Percentiles rank a stretch among this genome's conserved stretches.
Evolutionary conservation across 2,329 filamentous ascomycete genomes (phyloP).

Genomic region (Epicoccum nigrum): DNA sequence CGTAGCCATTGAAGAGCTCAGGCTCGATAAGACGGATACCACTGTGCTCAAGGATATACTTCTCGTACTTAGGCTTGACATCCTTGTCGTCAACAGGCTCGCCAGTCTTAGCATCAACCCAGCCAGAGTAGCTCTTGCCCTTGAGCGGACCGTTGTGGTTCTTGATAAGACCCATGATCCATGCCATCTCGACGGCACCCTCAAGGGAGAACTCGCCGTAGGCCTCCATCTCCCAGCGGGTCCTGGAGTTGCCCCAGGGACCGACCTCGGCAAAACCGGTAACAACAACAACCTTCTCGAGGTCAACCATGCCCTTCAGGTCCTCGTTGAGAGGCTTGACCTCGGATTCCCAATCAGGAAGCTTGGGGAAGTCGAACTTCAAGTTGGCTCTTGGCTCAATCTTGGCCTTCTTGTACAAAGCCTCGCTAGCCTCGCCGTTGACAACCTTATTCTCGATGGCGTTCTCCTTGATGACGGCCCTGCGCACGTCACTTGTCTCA

Average conservation of each 20-base stretch:
- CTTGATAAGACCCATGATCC: slow-evolving; percentile 99
- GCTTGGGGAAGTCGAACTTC: slow-evolving; percentile 91
- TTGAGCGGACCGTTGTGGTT: slow-evolving; percentile 97
- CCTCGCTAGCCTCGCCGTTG: slow-evolving; percentile 91
- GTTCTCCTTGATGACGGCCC: slow-evolving; percentile 93
- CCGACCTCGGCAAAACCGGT: slow-evolving; percentile 96
- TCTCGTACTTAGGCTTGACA: slow-evolving; percentile 96
- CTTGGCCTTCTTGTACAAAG: slow-evolving; percentile 91
- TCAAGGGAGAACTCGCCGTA: slow-evolving; percentile 96
- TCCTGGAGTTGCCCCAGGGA: slow-evolving; percentile 98
- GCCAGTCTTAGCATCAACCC: slow-evolving; percentile 92
- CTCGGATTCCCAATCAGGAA: slow-evolving; percentile 91
- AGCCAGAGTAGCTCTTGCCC: slow-evolving; percentile 94
- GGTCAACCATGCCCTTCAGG: slow-evolving; percentile 97
- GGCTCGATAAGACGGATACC: slow-evolving; percentile 98
- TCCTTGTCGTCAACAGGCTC: slow-evolving; percentile 98
- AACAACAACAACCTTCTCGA: slow-evolving; percentile 97
- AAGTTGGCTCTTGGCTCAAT: slow-evolving; percentile 96
- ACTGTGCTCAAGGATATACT: slow-evolving; percentile 92
- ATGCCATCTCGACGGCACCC: slow-evolving; percentile 98
- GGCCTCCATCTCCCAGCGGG: slow-evolving; percentile 99
- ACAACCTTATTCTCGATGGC: slow-evolving; percentile 96
- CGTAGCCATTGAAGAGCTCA: slow-evolving; percentile 94
- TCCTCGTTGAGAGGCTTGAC: slow-evolving; percentile 85
- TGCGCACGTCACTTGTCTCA: slow-evolving; percentile 91